Evolutionary conservation across 1,284 basidiomycete genomes (phyloP), one percentile per base, ranked within the genome.

Genomic region (Ceratobasidium theobromae): DNA sequence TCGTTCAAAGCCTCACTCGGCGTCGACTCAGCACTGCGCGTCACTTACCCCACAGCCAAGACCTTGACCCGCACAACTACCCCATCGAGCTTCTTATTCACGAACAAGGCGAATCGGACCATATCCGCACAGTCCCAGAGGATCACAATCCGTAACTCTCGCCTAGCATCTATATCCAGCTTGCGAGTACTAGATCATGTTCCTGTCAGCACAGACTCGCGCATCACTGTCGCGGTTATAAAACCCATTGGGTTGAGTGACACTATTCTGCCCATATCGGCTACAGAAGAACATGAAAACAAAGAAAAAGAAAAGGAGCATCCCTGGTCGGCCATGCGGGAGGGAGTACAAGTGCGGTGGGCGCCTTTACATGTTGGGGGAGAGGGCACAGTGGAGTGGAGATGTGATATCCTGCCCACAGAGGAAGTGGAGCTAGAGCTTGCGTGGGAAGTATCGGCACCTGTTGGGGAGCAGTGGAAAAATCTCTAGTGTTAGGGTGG

Each of bases 361-460:
- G 57, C 46, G 25, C 28, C 32, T 18, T 25, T 33, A 32, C 49
- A 62, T 32, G 68, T 60, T 28, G 70, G 49, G 11, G 67, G 57
- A 11, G 69, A 71, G n/a, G 72, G 71, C 5, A 35, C 69, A 40
- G 43, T 73, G 3, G 72, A 73, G 53, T 73, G 72, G 72, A 52
- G 64, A 3, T 69, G 69, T 43, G 53, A 65, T 18, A 49, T 72
- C 27, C 53, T 38, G 11, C 32, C 69, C 4, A 69, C 67, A 4
- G 60, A 69, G 57, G 68, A 54, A 21, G 38, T 67, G 3, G 70
- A 72, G 11, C 52, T 72, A 12, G 66, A 52, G 21, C 55, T 72
- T 18, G 58, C 60, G 11, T 73, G 71, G 69, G 72, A 72, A 33
- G 68, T 73, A 1, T 66, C 38, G 8, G 69, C 66, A 3, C 71